A percentile compares a stretch with the other conserved stretches of the same genome.
phyloP scores from a whole-genome alignment of 352 stramenopile species.

The Globisporangium orthogonon region DNA sequence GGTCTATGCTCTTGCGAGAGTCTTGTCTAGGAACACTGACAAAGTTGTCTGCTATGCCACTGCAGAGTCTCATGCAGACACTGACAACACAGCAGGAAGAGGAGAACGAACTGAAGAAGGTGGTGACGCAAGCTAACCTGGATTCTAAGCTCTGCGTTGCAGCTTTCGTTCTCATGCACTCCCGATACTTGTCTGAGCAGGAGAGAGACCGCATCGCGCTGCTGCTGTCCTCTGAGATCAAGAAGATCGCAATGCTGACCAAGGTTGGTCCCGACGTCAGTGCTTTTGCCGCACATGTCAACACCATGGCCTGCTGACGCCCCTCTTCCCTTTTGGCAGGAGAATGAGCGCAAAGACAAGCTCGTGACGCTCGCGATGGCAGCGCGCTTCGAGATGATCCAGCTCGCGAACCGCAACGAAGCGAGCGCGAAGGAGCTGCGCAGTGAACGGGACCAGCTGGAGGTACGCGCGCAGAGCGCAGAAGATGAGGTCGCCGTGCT shows the following conservation, averaged over 20 bases:
- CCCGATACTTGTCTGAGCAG: constrained; percentile 7
- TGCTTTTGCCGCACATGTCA: not conserved
- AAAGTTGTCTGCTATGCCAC: not conserved
- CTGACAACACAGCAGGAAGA: constrained; percentile 42
- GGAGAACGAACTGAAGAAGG: constrained; percentile 51
- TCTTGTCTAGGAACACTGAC: not conserved
- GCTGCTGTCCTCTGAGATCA: constrained; percentile 59
- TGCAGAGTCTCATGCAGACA: constrained; percentile 38
- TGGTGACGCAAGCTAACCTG: constrained; percentile 11
- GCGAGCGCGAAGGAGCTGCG: constrained; percentile 23
- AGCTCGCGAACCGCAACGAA: constrained; percentile 42
- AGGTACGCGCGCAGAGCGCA: constrained; percentile 21
- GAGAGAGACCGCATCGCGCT: constrained; percentile 47
- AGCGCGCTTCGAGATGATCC: constrained; percentile 64
- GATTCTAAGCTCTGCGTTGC: not conserved
- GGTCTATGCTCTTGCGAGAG: not conserved
- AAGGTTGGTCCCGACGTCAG: constrained; percentile 24
- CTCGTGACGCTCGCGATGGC: constrained; percentile 74
- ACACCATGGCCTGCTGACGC: not conserved
- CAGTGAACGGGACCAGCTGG: constrained; percentile 15
- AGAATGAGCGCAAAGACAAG: constrained; percentile 67
- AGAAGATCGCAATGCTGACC: constrained; percentile 63
- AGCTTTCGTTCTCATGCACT: not conserved
- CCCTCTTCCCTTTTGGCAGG: constrained; percentile 13
- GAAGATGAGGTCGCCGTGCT: constrained; percentile 29